Base-by-base conservation (phyloP, 371 early-diverging fungal species). In the Nematocida displodere region DNA sequence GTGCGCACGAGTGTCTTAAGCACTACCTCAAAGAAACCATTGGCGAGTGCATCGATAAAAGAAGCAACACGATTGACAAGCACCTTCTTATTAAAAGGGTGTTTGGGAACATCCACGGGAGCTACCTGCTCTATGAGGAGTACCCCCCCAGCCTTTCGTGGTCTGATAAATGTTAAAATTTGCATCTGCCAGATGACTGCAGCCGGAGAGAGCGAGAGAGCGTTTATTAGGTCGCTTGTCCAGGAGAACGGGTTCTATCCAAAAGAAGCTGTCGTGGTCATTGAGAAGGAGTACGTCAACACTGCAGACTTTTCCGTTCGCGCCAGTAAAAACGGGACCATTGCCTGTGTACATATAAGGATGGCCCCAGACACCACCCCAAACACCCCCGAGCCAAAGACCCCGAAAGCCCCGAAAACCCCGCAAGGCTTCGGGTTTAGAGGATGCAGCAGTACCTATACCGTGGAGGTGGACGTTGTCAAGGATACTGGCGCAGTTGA, bases 11-110 rank as follows among this genome's bases (percentile, higher is more conserved):
- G 17, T 33, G 24, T n/a, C 8, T 61, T 5, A 48, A 58, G 13
- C 50, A 61, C 75, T 71, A 71, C 36, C 15, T 71, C 13, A 71
- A 71, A 36, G 47, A 61, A 17, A 59, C 33, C 15, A 67, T 67
- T 22, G 59, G 44, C 37, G 47, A 47, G 48, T 36, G 62, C 52
- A 8, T 49, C 13, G 22, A 48, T 47, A 46, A 58, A 36, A 29
- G 47, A n/a, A 62, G 28, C 7, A 33, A 61, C 8, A 4, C 39
- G 34, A 62, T 71, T 1, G 75, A 71, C 50, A 61, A 42, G 52
- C 13, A 55, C 17, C 33, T 8, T 22, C 42, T 71, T 5, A 40
- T 71, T 4, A 4, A 13, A 22, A 29, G 8, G 2, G 48, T 58
- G 48, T 71, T 71, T 46, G 62, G 62, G 29, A 58, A 71, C 34